Base-by-base conservation (phyloP, 108 stramenopile genomes). In the Skeletonema costatum region DNA sequence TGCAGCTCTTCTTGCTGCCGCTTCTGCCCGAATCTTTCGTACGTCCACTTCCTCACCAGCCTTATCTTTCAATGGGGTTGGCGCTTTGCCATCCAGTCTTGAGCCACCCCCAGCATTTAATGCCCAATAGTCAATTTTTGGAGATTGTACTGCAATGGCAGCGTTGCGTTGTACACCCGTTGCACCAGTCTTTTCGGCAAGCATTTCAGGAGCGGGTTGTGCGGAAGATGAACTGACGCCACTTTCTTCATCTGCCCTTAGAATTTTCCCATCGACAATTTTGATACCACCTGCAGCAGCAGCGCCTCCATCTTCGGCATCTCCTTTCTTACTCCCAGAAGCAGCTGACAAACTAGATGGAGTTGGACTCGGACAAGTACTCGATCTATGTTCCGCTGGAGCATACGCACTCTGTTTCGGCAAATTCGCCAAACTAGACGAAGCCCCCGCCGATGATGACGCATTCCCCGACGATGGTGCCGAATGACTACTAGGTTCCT, bases 151-250 rank as follows among this genome's bases (percentile, higher is more conserved):
- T 3, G 91, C 82, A 68, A 96, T 91, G 56, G 93, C 93, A 9
- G 92, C 89, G 80, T 96, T 96, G 31, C 36, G 80, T 77, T 96
- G 96, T 12, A 96, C 92, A 25, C 96, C 96, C 16, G 96, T 96
- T 2, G 87, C 66, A 70, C 96, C 96, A 9, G 87, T 81, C 68
- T 83, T 81, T 14, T 89, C 80, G 19, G 92, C 96, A 30, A 96
- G 42, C 70, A 93, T 78, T 41, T 66, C 64, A 0, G 66, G 13
- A 10, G 78, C 39, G 35, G 67, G 75, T 58, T 74, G 60, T 41
- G 32, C 53, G 6, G 73, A 51, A 17, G 67, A 59, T 16, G 71
- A 33, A 13, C 36, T 25, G 25, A 25, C 65, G 17, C 35, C 19
- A 25, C 39, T 58, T 11, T 64, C 62, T 39, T 70, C 68, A 2